Conservation (phyloP, 352 stramenopile species). For the Globisporangium iwayamae region DNA sequence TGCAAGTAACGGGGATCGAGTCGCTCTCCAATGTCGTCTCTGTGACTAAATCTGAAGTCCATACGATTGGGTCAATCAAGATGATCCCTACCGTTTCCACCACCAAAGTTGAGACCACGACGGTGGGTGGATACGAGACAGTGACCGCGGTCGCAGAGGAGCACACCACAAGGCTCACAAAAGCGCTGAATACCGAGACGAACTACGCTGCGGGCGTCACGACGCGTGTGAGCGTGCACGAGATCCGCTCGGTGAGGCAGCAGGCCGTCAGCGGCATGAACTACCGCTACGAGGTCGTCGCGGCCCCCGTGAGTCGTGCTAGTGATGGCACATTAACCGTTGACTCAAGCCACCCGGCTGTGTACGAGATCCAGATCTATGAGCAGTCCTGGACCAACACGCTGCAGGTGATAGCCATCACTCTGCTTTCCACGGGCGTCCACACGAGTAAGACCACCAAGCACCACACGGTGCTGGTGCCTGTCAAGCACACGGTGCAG, state of each 20-base stretch:
- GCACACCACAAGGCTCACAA: background rate
- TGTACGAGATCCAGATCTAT: conserved; percentile 56
- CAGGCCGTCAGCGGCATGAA: conserved; percentile 75
- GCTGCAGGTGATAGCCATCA: conserved; percentile 24
- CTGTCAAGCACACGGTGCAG: too few species aligned
- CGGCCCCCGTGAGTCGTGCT: conserved; percentile 32
- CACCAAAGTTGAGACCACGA: too few species aligned
- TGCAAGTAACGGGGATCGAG: background rate
- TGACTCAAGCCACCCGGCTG: conserved; percentile 21
- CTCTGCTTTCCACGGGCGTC: background rate
- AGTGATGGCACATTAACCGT: conserved; percentile 30
- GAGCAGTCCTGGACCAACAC: conserved; percentile 58
- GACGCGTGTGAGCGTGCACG: conserved; percentile 35
- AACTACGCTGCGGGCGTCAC: conserved; percentile 25
- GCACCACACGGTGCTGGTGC: too few species aligned
- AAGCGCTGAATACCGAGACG: conserved; percentile 7
- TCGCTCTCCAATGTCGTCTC: background rate
- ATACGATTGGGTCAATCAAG: too few species aligned
- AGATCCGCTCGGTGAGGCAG: conserved; percentile 27
- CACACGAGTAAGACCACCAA: too few species aligned
- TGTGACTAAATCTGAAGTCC: too few species aligned
- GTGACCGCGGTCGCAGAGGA: background rate
- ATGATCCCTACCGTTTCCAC: too few species aligned
- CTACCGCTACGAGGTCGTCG: conserved; percentile 65
- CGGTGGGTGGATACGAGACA: too few species aligned